Evolutionary conservation across 345 rosid species (phyloP).

Genomic region (Trapa bicornis): DNA sequence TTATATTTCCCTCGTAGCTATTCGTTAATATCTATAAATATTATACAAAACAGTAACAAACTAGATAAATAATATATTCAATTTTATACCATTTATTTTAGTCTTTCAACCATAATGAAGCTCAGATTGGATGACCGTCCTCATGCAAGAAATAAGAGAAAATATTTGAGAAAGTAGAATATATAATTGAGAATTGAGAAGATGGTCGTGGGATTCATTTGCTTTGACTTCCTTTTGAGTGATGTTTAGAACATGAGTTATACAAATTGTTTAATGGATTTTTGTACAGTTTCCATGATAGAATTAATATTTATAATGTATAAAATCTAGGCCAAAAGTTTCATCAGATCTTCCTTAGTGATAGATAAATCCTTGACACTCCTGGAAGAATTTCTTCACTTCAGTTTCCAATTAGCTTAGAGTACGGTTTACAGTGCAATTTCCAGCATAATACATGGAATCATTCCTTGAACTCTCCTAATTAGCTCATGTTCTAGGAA

Average conservation of each 20-base stretch:
- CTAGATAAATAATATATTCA: too few relatives aligned
- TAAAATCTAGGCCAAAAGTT: background rate
- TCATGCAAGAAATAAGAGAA: too few relatives aligned
- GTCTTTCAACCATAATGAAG: too few relatives aligned
- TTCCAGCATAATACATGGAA: background rate
- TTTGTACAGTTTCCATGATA: background rate
- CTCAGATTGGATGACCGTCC: too few relatives aligned
- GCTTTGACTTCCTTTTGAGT: background rate
- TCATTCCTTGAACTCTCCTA: background rate
- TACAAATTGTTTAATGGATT: background rate
- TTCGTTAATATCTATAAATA: too few relatives aligned
- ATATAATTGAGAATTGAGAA: too few relatives aligned
- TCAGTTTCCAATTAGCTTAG: background rate
- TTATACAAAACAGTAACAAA: too few relatives aligned
- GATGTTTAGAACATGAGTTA: background rate
- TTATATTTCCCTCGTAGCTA: too few relatives aligned
- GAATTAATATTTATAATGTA: background rate
- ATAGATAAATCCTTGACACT: background rate
- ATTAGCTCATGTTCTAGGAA: background rate
- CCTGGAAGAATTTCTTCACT: background rate
- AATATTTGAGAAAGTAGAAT: too few relatives aligned
- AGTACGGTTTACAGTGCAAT: background rate
- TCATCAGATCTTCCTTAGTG: too few relatives aligned
- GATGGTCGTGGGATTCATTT: background rate
- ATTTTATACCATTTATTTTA: too few relatives aligned